Conservation (phyloP, 2,329 filamentous ascomycete genomes). For the Rosellinia necatrix region DNA sequence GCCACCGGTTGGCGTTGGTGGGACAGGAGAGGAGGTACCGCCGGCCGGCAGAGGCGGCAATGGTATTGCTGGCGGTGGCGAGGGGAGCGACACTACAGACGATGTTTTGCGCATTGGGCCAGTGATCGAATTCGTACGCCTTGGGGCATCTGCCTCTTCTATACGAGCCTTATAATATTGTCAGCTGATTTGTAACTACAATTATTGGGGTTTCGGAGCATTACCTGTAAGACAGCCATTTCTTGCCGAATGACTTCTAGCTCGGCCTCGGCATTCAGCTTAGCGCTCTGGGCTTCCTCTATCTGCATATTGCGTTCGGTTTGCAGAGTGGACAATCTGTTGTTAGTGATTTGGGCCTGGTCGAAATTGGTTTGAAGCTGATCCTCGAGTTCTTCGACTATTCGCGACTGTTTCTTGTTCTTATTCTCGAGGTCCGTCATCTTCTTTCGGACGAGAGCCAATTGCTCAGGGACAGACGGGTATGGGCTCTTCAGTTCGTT, state of each 20-base stretch:
- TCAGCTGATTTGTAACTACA: constrained; percentile 6
- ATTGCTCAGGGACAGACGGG: constrained; percentile 57
- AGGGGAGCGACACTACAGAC: constrained; percentile 83
- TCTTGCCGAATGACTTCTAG: constrained; percentile 70
- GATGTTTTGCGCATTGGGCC: constrained; percentile 83
- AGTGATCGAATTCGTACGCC: constrained; percentile 62
- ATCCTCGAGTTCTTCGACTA: constrained; percentile 96
- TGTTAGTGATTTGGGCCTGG: constrained; percentile 82
- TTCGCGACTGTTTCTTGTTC: constrained; percentile 88
- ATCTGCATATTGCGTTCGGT: constrained; percentile 74
- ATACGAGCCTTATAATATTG: constrained; percentile 34
- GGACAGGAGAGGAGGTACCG: constrained; percentile 53
- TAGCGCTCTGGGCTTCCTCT: constrained; percentile 75
- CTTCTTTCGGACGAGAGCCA: constrained; percentile 68
- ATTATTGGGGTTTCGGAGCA: constrained; percentile 29
- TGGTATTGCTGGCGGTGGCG: constrained; percentile 93
- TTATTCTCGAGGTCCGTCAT: constrained; percentile 64
- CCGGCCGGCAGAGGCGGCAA: constrained; percentile 82
- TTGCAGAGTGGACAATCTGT: constrained; percentile 82
- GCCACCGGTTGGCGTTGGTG: constrained; percentile 59
- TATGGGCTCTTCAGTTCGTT: constrained; percentile 50
- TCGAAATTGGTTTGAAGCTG: constrained; percentile 96
- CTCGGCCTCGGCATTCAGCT: constrained; percentile 67
- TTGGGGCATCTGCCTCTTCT: constrained; percentile 46
- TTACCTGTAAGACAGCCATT: constrained; percentile 78